Evolutionary conservation across 2,329 filamentous ascomycete species (phyloP), one percentile per base, ranked within the genome.

Genomic region (Aspergillus sp.): DNA sequence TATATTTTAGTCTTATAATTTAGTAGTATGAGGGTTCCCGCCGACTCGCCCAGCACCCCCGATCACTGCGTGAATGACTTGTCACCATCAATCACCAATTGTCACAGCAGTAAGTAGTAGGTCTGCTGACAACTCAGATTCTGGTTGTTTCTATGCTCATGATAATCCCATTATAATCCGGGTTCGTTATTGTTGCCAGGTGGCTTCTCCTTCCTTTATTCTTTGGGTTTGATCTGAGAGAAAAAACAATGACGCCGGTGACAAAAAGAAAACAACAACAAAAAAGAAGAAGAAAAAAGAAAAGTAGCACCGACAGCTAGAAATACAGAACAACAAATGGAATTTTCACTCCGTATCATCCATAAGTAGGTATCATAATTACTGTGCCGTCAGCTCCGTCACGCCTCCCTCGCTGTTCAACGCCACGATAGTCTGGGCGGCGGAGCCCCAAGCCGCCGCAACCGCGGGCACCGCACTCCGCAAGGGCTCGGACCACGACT

Each of bases 401-500:
- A 98, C 78, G 49, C 87, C 85, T 15, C 94, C 94, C 53, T 93
- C 89, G 15, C 80, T 82, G 69, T 90, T 91, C 64, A 96, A 82
- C 17, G 89, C 84, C 55, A 97, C 81, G 68, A 98, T 81, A 68
- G 87, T 89, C 75, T 87, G 88, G 10, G 90, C 94, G 53, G 86
- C 84, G 23, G 84, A 79, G 7, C 91, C 92, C 94, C 94, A 99
- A 62, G 84, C 83, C 51, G 96, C 83, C 19, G 89, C 87, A 30
- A 89, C 85, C 0, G 90, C 89, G 15, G 90, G 85, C 23, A 92
- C 84, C 2, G 89, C 91, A 73, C 86, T 91, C 69, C 89, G 85
- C 66, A 97, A 81, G 9, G 91, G 89, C 81, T 97, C 92, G 48
- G 88, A 90, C 95, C 95, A 99, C 60, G 85, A 84, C 85, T 97